Conservation (phyloP, 176 grass and related monocot species). For the Carex parvula region DNA sequence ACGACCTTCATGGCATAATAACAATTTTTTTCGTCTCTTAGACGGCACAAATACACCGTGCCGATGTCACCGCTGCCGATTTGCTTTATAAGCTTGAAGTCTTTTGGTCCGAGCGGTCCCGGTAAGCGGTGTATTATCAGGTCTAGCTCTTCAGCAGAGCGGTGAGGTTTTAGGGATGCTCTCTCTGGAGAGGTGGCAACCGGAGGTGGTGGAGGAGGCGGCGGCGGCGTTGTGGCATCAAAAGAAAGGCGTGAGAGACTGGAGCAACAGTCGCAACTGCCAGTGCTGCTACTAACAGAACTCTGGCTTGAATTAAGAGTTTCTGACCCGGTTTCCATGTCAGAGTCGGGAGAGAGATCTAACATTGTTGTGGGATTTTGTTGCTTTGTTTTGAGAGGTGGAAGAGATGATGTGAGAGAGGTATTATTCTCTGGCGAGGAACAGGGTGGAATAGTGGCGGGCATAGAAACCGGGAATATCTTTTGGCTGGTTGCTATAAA, state of each 20-base stretch:
- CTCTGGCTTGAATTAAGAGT: conserved; percentile 72
- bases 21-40: conserved; percentile 36
- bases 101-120: conserved; percentile 45
- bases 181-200: conserved; percentile 10
- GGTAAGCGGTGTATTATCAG: conserved; percentile 42
- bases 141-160: conserved; percentile 60
- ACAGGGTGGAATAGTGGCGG: conserved; percentile 8
- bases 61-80: conserved; percentile 89
- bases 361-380: conserved; percentile 6
- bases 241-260: conserved; percentile 63
- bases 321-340: conserved; percentile 52
- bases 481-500: conserved; percentile 9
- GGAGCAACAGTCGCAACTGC: conserved; percentile 44
- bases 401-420: neutral
- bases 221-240: conserved; percentile 1
- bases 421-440: conserved; percentile 5
- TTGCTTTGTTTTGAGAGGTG: neutral
- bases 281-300: conserved; percentile 44
- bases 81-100: conserved; percentile 85
- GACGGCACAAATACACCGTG: conserved; percentile 83
- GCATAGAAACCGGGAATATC: conserved; percentile 7
- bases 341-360: conserved; percentile 33
- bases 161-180: conserved; percentile 50
- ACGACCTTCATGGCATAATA: conserved; percentile 98
- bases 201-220: conserved; percentile 6